phyloP scores from a whole-genome alignment of 2,329 filamentous ascomycete species.

The Aspergillus sp. region DNA sequence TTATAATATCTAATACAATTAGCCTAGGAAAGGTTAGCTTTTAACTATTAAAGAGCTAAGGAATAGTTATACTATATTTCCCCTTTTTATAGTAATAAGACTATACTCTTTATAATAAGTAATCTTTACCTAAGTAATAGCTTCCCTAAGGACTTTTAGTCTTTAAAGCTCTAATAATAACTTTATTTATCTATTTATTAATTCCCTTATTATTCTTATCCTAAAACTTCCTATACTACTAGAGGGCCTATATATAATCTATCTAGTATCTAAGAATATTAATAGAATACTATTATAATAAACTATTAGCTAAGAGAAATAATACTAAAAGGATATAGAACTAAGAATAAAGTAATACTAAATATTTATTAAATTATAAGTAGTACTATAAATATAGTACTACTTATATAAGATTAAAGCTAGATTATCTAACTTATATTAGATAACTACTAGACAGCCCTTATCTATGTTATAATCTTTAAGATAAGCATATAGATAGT shows the following conservation, averaged over 20 bases:
- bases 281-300: not conserved
- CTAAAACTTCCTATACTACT: not conserved
- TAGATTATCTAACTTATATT: not conserved
- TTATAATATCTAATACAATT: not conserved
- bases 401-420: not conserved
- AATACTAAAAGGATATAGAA: not conserved
- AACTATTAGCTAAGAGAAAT: not conserved
- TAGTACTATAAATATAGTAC: not conserved
- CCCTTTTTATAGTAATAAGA: not conserved
- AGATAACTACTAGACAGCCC: not conserved
- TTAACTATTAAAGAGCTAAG: not conserved
- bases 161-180: too few relatives aligned
- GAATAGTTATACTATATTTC: not conserved
- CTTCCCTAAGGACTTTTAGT: not conserved
- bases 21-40: not conserved
- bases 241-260: not conserved
- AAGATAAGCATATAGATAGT: too few relatives aligned
- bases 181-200: too few relatives aligned
- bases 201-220: not conserved
- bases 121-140: not conserved
- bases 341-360: too few relatives aligned
- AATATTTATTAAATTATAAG: not conserved
- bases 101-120: not conserved
- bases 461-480: too few relatives aligned
- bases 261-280: not conserved